phyloP scores from a whole-genome alignment of 805 yeast species.

The Saturnispora sekii region DNA sequence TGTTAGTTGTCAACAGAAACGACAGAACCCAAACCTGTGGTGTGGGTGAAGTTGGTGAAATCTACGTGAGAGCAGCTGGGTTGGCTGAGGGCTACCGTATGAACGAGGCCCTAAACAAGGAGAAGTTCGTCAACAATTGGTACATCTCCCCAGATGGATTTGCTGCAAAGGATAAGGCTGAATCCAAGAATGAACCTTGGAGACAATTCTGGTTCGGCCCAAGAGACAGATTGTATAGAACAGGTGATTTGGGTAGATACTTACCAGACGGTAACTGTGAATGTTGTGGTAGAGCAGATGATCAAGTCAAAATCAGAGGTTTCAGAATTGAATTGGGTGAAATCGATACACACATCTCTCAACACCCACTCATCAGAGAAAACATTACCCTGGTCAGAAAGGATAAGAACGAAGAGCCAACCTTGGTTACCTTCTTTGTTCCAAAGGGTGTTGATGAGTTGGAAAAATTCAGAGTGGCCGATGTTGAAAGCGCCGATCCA shows the following conservation, averaged over 20 bases:
- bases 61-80: slow-evolving; percentile 97
- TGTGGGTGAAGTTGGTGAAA: slow-evolving; percentile 98
- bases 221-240: slow-evolving; percentile 89
- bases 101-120: slow-evolving; percentile 76
- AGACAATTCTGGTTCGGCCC: slow-evolving; percentile 84
- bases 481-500: slow-evolving; percentile 45
- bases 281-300: slow-evolving; percentile 98
- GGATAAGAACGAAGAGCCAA: slow-evolving; percentile 88
- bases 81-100: slow-evolving; percentile 94
- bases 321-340: slow-evolving; percentile 98
- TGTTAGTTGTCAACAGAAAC: slow-evolving; percentile 84
- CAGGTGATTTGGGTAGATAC: slow-evolving; percentile 96
- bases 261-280: slow-evolving; percentile 96
- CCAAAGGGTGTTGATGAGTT: slow-evolving; percentile 49
- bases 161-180: slow-evolving; percentile 42
- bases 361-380: slow-evolving; percentile 86
- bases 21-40: slow-evolving; percentile 90
- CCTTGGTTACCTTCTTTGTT: slow-evolving; percentile 83
- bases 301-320: slow-evolving; percentile 96
- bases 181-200: slow-evolving; percentile 49
- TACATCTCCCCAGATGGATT: slow-evolving; percentile 61
- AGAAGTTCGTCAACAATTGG: slow-evolving; percentile 90
- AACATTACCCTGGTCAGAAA: slow-evolving; percentile 86
- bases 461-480: slow-evolving; percentile 38
- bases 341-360: slow-evolving; percentile 93